These are phyloP conservation scores for Hymenochaete sp. DNA, from an alignment of 1,284 basidiomycete genomes.

Conservation along the genomic window DNA sequence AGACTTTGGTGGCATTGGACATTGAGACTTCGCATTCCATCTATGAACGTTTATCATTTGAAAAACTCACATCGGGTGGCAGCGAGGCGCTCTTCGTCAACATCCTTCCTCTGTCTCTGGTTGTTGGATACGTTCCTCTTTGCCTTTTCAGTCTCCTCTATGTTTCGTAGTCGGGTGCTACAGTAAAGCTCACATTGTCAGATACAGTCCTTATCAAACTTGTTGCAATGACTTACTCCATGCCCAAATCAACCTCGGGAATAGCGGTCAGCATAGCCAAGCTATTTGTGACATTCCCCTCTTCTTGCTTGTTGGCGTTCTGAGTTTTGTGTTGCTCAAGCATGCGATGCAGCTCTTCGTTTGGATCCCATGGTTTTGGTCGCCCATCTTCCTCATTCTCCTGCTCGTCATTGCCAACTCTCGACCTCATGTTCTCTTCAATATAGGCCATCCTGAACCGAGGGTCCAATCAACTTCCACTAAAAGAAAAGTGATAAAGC, in stretches of 20 bases:
- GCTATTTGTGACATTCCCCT: constrained; percentile 89
- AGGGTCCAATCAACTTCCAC: too few relatives aligned
- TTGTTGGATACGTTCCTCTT: constrained; percentile 78
- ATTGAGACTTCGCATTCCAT: constrained; percentile 4
- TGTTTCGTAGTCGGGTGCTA: constrained; percentile 86
- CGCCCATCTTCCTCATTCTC: constrained; percentile 36
- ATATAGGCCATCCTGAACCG: constrained; percentile 99
- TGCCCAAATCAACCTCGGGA: constrained; percentile 94
- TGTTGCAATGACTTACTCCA: constrained; percentile 65
- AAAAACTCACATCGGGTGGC: constrained; percentile 69
- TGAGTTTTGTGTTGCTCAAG: constrained; percentile 62
- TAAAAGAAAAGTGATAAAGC: constrained; percentile 13
- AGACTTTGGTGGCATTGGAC: constrained; percentile 46
- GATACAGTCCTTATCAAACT: not conserved
- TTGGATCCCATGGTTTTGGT: constrained; percentile 47
- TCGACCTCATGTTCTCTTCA: constrained; percentile 82
- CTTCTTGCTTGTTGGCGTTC: constrained; percentile 50
- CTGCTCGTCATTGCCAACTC: constrained; percentile 38
- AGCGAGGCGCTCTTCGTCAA: constrained; percentile 72
- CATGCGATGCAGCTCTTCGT: constrained; percentile 76
- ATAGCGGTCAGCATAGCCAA: constrained; percentile 93
- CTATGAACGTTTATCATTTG: not conserved
- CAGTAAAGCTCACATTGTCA: not conserved
- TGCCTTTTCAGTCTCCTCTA: constrained; percentile 94
- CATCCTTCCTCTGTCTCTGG: constrained; percentile 42